phyloP scores from a whole-genome alignment of 805 yeast species.

The Candida easanensis region DNA sequence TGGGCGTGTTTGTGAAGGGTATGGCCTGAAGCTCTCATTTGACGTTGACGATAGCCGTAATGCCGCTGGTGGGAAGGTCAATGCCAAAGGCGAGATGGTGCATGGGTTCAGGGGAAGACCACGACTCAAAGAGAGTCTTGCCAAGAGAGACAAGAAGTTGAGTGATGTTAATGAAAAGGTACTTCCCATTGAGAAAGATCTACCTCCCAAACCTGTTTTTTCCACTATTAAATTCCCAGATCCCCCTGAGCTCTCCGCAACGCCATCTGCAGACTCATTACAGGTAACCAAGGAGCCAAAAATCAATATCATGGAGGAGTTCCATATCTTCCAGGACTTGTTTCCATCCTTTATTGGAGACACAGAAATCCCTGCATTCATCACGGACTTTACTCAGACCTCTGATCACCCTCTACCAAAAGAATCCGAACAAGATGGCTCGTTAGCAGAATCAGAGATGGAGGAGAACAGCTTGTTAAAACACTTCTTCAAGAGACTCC shows the following conservation, averaged over 20 bases:
- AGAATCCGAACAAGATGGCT: neutral
- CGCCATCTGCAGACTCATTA: neutral
- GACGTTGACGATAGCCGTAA: constrained; percentile 48
- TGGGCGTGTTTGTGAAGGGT: constrained; percentile 48
- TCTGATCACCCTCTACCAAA: constrained; percentile 1
- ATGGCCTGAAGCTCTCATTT: constrained; percentile 45
- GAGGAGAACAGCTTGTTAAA: constrained; percentile 55
- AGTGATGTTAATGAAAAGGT: too few species aligned
- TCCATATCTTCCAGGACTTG: constrained; percentile 26
- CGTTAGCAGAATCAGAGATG: constrained; percentile 30
- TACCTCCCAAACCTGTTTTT: neutral
- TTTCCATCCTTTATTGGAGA: constrained; percentile 24
- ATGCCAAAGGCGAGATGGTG: constrained; percentile 34
- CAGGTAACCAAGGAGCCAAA: constrained; percentile 4
- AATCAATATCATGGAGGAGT: constrained; percentile 22
- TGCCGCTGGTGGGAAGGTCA: constrained; percentile 14
- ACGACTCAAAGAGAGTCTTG: constrained; percentile 33
- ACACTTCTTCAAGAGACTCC: constrained; percentile 52
- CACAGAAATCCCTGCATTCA: constrained; percentile 17
- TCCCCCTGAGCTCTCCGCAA: neutral
- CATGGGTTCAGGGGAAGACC: constrained; percentile 46
- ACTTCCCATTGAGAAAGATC: neutral
- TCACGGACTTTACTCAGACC: constrained; percentile 11
- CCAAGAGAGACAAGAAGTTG: constrained; percentile 25
- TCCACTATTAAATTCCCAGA: neutral